phyloP scores from a whole-genome alignment of 2,329 filamentous ascomycete species.

The Fusarium udum region DNA sequence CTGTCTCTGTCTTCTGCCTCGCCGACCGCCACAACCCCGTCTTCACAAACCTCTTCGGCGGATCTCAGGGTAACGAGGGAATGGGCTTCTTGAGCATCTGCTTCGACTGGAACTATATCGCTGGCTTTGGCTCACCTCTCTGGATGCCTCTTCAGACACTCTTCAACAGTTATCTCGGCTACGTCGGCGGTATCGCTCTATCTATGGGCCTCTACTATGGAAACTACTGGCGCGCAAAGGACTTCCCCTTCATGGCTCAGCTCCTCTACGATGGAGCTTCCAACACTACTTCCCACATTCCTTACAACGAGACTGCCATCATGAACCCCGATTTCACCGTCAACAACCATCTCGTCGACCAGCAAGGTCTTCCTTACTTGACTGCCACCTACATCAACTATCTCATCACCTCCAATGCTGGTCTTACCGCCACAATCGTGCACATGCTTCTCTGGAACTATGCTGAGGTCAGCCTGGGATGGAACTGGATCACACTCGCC shows the following conservation, averaged over 20 bases:
- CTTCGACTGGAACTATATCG: conserved; percentile 32
- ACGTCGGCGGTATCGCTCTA: conserved; percentile 48
- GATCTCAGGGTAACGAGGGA: conserved; percentile 30
- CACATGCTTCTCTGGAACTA: conserved; percentile 40
- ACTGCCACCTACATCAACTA: conserved; percentile 27
- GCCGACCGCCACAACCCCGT: conserved; percentile 13
- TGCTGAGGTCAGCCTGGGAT: conserved; percentile 33
- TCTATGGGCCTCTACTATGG: conserved; percentile 44
- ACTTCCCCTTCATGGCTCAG: conserved; percentile 32
- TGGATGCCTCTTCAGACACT: conserved; percentile 52
- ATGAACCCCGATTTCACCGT: conserved; percentile 37
- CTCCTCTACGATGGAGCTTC: conserved; percentile 17
- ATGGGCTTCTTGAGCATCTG: conserved; percentile 19
- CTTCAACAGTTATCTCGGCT: conserved; percentile 52
- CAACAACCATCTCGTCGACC: neutral
- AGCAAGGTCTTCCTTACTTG: conserved; percentile 12
- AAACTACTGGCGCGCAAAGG: conserved; percentile 24
- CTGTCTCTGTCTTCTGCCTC: conserved; percentile 21
- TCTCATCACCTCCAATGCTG: conserved; percentile 25
- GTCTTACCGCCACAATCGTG: conserved; percentile 14
- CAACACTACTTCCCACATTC: neutral
- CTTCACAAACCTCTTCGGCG: conserved; percentile 31
- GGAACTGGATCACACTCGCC: conserved; percentile 11
- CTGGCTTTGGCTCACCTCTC: conserved; percentile 46
- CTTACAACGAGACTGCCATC: conserved; percentile 18